These are phyloP conservation scores for Cucurbita moschata DNA, from an alignment of 306 rosid species.

Conservation along the genomic window DNA sequence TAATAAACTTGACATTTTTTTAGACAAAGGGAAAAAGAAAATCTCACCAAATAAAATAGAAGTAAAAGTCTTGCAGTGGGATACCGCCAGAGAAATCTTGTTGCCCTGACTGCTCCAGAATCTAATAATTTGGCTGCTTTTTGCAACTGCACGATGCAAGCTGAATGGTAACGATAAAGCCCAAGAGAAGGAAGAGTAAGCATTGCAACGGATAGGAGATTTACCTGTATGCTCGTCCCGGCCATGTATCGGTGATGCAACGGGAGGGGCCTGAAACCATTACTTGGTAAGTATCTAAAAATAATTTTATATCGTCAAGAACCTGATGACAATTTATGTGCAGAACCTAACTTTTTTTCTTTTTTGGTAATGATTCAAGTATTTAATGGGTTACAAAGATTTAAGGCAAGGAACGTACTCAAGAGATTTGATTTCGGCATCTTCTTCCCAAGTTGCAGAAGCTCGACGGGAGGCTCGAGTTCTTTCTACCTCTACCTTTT, in stretches of 20 bases:
- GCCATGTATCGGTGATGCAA: conserved; percentile 84
- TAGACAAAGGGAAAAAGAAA: background rate
- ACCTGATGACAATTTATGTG: background rate
- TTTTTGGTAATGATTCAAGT: too few relatives aligned
- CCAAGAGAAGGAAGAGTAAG: background rate
- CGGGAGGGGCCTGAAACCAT: conserved; percentile 69
- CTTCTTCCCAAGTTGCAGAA: conserved; percentile 91
- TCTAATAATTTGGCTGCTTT: conserved; percentile 85
- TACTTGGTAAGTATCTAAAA: conserved; percentile 2
- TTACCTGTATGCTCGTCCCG: conserved; percentile 79
- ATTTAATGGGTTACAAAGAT: too few relatives aligned
- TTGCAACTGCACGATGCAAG: conserved; percentile 49
- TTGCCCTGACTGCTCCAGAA: conserved; percentile 92
- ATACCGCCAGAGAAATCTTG: conserved; percentile 94
- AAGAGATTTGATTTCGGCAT: conserved; percentile 72
- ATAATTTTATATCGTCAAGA: background rate
- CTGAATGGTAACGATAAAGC: conserved; percentile 9
- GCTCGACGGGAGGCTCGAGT: conserved; percentile 65
- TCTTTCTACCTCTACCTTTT: conserved; percentile 88
- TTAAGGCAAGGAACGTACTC: conserved; percentile 47
- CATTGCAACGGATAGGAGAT: conserved; percentile 6
- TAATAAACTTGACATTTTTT: conserved; percentile 4
- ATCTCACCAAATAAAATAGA: conserved; percentile 73
- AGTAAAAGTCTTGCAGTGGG: conserved; percentile 75
- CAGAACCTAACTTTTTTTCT: too few relatives aligned